Conservation (phyloP, 306 rosid species). For the Oemleria cerasiformis region DNA sequence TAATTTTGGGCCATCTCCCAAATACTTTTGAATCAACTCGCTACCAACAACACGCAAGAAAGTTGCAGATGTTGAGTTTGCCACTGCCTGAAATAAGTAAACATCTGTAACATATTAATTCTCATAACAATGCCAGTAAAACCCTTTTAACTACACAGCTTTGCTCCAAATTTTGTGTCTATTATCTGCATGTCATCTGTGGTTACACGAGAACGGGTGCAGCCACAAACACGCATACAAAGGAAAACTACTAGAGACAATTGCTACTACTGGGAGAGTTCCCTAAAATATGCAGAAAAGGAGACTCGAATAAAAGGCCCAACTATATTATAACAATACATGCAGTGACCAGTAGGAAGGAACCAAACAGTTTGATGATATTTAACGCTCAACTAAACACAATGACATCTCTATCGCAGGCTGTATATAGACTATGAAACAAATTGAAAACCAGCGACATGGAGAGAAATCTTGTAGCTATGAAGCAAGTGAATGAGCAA, state of each 20-base stretch:
- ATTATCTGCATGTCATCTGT: no score
- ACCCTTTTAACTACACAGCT: background rate
- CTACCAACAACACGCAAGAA: constrained; percentile 99
- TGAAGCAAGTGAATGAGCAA: background rate
- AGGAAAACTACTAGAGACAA: background rate
- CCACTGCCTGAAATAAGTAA: constrained; percentile 71
- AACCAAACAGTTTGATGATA: background rate
- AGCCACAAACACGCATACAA: background rate
- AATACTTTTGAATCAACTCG: constrained; percentile 90
- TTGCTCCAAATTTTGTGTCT: background rate
- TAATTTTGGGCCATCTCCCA: constrained; percentile 98
- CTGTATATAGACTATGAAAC: background rate
- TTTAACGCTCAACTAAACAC: background rate
- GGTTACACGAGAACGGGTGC: background rate
- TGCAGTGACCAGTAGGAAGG: background rate
- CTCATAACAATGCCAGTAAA: background rate
- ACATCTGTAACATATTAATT: background rate
- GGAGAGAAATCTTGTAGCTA: background rate
- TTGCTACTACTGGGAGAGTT: background rate
- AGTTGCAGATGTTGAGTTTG: constrained; percentile 97
- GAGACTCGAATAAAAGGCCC: background rate
- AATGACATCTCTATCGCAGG: background rate
- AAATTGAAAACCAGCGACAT: background rate
- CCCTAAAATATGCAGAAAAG: background rate
- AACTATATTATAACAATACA: background rate